phyloP scores from a whole-genome alignment of 768 basidiomycete genomes.

The Pholiota molesta region DNA sequence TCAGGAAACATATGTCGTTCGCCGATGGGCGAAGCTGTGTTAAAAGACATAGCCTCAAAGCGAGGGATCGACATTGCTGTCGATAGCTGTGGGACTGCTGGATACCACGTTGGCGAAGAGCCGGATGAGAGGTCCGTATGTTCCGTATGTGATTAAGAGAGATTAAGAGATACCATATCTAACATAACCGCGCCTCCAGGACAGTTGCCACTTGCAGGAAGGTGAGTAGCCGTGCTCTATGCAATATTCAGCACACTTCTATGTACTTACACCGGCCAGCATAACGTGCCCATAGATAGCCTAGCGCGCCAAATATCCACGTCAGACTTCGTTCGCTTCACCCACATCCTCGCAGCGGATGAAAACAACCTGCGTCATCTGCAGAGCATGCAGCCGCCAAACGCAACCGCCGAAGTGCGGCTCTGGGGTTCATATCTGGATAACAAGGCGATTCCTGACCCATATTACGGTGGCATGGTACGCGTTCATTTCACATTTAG shows the following conservation, averaged over 20 bases:
- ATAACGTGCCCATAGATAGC: constrained; percentile 71
- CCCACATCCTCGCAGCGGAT: constrained; percentile 88
- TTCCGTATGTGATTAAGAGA: constrained; percentile 1
- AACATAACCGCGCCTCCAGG: constrained; percentile 34
- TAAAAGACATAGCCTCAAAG: constrained; percentile 66
- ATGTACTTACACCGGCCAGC: constrained; percentile 41
- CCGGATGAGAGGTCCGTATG: constrained; percentile 75
- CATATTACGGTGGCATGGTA: constrained; percentile 78
- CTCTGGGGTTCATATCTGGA: constrained; percentile 86
- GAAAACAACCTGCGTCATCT: constrained; percentile 71
- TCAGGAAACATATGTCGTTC: constrained; percentile 86
- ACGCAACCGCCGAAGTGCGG: constrained; percentile 63
- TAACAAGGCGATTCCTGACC: constrained; percentile 74
- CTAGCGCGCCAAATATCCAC: constrained; percentile 64
- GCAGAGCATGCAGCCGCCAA: constrained; percentile 47
- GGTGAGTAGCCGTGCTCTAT: constrained; percentile 37
- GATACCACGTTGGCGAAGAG: constrained; percentile 81
- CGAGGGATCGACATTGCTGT: constrained; percentile 70
- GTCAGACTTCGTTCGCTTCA: constrained; percentile 74
- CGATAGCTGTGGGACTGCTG: constrained; percentile 85
- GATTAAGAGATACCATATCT: background rate
- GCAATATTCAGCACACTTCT: background rate
- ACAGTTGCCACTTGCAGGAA: constrained; percentile 72
- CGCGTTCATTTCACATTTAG: constrained; percentile 24
- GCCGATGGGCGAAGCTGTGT: constrained; percentile 91